These are phyloP conservation scores for Suillus alpinus DNA, from an alignment of 768 basidiomycete species.

Conservation along the genomic window DNA sequence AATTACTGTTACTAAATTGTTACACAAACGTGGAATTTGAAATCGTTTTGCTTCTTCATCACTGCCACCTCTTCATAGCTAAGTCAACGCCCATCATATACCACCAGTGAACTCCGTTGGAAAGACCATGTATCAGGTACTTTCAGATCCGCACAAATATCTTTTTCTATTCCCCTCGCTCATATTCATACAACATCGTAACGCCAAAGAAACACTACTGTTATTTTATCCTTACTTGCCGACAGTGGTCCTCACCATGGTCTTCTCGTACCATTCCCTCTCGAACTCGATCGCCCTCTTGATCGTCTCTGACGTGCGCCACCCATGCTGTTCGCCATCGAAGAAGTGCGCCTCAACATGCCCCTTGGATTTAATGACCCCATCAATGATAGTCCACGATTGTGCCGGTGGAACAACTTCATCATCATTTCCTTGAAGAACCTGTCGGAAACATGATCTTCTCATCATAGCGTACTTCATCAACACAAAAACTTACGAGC, in stretches of 20 bases:
- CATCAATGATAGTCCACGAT: slow-evolving; percentile 26
- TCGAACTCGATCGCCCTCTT: slow-evolving; percentile 34
- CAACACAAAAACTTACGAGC: slow-evolving; percentile 42
- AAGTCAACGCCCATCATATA: too few species aligned
- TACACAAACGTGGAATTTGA: too few species aligned
- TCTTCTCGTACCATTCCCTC: slow-evolving; percentile 34
- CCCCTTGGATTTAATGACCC: not conserved
- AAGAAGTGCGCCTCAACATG: slow-evolving; percentile 38
- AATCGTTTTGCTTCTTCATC: too few species aligned
- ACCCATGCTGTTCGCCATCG: slow-evolving; percentile 44
- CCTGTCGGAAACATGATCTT: slow-evolving; percentile 35
- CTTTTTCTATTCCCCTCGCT: not conserved
- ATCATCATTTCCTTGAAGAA: slow-evolving; percentile 67
- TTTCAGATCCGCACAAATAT: not conserved
- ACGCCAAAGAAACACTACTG: not conserved
- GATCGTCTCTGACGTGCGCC: slow-evolving; percentile 34
- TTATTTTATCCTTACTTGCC: not conserved
- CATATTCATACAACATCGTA: not conserved
- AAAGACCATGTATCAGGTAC: not conserved
- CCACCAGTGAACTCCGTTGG: not conserved
- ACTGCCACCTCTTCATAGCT: too few species aligned
- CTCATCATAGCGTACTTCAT: slow-evolving; percentile 30
- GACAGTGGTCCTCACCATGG: not conserved
- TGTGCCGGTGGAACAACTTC: slow-evolving; percentile 67
- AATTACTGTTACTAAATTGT: too few species aligned